phyloP scores from a whole-genome alignment of 495 filamentous ascomycete genomes.

The Podospora tetraspora region DNA sequence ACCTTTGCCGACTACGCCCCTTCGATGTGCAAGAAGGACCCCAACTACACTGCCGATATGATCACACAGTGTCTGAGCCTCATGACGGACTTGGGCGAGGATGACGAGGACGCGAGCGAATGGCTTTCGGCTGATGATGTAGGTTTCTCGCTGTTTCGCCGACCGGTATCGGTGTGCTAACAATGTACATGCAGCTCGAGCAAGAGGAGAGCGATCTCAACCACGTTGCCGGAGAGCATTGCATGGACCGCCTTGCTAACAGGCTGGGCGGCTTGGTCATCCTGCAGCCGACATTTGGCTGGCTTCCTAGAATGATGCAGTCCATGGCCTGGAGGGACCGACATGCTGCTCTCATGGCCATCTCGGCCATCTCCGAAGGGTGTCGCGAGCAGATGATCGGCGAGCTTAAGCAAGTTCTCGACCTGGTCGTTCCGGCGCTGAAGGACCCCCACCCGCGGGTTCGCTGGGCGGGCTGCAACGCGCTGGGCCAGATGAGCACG shows the following conservation, averaged over 20 bases:
- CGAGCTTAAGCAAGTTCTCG: constrained; percentile 88
- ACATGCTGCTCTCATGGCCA: constrained; percentile 97
- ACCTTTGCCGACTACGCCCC: constrained; percentile 96
- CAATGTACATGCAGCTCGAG: constrained; percentile 59
- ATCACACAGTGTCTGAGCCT: constrained; percentile 96
- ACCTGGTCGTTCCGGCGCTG: constrained; percentile 88
- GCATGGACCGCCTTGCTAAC: constrained; percentile 97
- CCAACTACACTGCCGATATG: constrained; percentile 88
- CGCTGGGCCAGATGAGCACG: constrained; percentile 99
- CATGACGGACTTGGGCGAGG: constrained; percentile 97
- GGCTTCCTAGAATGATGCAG: constrained; percentile 96
- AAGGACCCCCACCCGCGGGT: constrained; percentile 89
- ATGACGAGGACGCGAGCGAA: constrained; percentile 91
- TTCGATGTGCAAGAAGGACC: constrained; percentile 88
- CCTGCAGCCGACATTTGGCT: constrained; percentile 88
- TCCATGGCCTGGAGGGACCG: constrained; percentile 92
- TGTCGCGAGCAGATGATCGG: constrained; percentile 94
- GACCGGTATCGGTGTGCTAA: background rate
- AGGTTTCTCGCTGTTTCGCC: constrained; percentile 28
- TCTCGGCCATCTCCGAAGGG: constrained; percentile 97
- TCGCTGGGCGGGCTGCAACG: constrained; percentile 96
- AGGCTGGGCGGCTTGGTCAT: constrained; percentile 86
- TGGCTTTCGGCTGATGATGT: constrained; percentile 94
- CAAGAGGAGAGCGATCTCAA: constrained; percentile 95
- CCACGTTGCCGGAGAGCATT: constrained; percentile 97